Percentiles rank a stretch among this genome's conserved stretches.
Conservation (phyloP, 306 rosid species). For the Calophaca sinica region DNA sequence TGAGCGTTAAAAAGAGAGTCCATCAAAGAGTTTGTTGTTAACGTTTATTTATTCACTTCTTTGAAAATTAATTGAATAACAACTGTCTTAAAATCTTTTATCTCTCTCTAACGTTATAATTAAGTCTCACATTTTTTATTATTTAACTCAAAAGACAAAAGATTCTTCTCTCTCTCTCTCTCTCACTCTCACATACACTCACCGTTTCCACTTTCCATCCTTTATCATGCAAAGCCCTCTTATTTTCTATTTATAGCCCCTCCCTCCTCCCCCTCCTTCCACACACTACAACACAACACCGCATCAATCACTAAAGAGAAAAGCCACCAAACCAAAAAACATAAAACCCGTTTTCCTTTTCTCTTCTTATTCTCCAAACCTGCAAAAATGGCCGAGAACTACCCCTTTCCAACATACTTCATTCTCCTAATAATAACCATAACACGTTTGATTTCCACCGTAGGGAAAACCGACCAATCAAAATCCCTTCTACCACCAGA, state of each 20-base stretch:
- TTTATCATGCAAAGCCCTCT: conserved; percentile 57
- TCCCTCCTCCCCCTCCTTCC: conserved; percentile 24
- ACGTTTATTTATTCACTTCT: no score
- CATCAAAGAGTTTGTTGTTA: no score
- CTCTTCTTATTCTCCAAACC: background rate
- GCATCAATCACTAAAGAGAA: no score
- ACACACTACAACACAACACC: conserved; percentile 17
- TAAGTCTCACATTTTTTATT: background rate
- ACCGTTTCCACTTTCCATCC: conserved; percentile 16
- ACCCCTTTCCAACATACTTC: conserved; percentile 49
- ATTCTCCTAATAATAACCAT: conserved; percentile 53
- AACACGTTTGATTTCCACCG: conserved; percentile 57
- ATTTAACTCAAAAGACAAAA: conserved; percentile 37
- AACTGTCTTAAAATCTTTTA: conserved; percentile 14
- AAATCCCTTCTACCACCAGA: conserved; percentile 36
- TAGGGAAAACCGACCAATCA: conserved; percentile 57
- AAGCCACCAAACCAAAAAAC: background rate
- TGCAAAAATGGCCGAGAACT: conserved; percentile 49
- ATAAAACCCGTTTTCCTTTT: background rate
- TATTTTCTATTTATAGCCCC: conserved; percentile 47
- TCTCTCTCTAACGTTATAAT: background rate
- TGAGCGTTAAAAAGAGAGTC: no score
- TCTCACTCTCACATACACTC: background rate
- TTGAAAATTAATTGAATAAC: background rate
- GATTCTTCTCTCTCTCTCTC: conserved; percentile 36